Percentiles rank a stretch among this genome's conserved stretches.
Conservation (phyloP, 805 yeast species). For the Ogataea paradorogensis region DNA sequence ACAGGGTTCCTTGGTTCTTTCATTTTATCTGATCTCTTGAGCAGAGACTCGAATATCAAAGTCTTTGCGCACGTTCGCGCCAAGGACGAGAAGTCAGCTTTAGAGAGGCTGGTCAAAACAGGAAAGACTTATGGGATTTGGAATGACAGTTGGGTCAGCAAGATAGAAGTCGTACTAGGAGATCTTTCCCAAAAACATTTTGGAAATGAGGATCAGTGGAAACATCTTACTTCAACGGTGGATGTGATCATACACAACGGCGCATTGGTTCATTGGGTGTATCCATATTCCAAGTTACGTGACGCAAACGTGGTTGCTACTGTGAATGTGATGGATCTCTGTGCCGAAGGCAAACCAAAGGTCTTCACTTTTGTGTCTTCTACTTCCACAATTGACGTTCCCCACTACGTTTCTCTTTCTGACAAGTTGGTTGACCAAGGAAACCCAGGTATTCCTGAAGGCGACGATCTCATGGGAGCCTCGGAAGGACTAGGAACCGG, state of each 20-base stretch:
- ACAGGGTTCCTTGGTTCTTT: constrained; percentile 97
- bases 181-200: constrained; percentile 71
- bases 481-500: constrained; percentile 82
- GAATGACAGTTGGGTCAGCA: constrained; percentile 55
- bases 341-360: constrained; percentile 80
- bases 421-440: constrained; percentile 67
- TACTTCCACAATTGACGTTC: constrained; percentile 87
- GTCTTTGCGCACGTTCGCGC: constrained; percentile 94
- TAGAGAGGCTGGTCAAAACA: constrained; percentile 71
- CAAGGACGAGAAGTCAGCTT: constrained; percentile 57
- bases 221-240: constrained; percentile 48
- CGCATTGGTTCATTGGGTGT: constrained; percentile 98
- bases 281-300: constrained; percentile 84
- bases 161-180: constrained; percentile 75
- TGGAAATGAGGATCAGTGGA: constrained; percentile 65
- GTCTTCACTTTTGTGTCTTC: constrained; percentile 90
- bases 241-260: constrained; percentile 94
- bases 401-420: constrained; percentile 72
- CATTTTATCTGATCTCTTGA: constrained; percentile 72
- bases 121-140: constrained; percentile 82
- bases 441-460: constrained; percentile 69
- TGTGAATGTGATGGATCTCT: constrained; percentile 73
- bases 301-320: constrained; percentile 93
- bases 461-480: constrained; percentile 82
- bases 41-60: constrained; percentile 52